phyloP scores from a whole-genome alignment of 305 asterid genomes.

The Fraxinus velutina region DNA sequence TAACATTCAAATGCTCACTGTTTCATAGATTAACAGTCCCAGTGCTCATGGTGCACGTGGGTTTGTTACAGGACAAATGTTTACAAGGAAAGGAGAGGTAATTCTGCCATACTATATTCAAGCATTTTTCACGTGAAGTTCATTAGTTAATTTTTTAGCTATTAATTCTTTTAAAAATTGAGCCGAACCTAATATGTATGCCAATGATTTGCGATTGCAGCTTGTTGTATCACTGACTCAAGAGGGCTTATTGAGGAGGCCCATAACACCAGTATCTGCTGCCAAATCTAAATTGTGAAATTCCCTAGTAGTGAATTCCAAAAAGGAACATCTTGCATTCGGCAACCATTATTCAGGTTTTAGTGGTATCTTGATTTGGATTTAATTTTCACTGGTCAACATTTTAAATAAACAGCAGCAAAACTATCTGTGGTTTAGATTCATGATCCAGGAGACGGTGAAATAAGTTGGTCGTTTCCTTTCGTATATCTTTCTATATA shows the following conservation, averaged over 20 bases:
- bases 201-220: constrained; percentile 31
- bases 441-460: neutral
- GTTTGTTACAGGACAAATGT: constrained; percentile 75
- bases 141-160: neutral
- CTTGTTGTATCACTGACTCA: constrained; percentile 70
- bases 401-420: constrained; percentile 2
- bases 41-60: constrained; percentile 77
- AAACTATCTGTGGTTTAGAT: neutral
- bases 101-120: constrained; percentile 5
- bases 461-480: neutral
- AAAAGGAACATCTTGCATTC: neutral
- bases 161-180: neutral
- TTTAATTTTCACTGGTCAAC: neutral
- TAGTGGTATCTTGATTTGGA: constrained; percentile 2
- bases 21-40: constrained; percentile 67
- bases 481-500: neutral
- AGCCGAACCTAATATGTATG: neutral
- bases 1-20: neutral
- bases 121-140: neutral
- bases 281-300: constrained; percentile 46
- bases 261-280: constrained; percentile 31
- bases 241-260: constrained; percentile 68
- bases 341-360: neutral
- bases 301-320: neutral
- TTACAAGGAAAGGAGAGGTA: constrained; percentile 82